Percentiles rank a stretch among this genome's conserved stretches.
phyloP scores from a whole-genome alignment of 192 early-diverging fungal genomes.

The Mortierella hygrophila region DNA sequence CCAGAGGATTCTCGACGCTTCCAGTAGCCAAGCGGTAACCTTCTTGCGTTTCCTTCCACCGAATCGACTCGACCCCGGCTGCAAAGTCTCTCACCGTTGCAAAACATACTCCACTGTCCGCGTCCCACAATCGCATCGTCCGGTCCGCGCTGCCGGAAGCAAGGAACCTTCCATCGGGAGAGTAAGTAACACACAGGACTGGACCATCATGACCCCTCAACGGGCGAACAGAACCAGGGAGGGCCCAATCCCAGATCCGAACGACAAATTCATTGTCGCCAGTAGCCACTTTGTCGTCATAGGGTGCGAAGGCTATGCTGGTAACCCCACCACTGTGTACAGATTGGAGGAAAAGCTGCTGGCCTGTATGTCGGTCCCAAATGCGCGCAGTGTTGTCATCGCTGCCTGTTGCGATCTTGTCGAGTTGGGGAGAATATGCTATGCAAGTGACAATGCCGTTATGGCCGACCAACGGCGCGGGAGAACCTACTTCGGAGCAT shows the following conservation, averaged over 20 bases:
- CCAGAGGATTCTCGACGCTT: background rate
- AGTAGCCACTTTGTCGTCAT: background rate
- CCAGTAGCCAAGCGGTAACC: background rate
- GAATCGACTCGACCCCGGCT: background rate
- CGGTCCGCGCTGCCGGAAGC: background rate
- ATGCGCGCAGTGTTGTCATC: background rate
- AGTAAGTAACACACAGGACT: background rate
- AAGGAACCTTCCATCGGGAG: background rate
- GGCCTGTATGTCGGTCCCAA: background rate
- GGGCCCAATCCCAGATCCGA: background rate
- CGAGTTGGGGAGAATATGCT: background rate
- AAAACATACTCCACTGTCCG: background rate
- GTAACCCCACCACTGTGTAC: background rate
- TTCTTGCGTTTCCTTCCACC: background rate
- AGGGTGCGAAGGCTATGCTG: background rate
- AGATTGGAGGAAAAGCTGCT: background rate
- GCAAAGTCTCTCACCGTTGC: background rate
- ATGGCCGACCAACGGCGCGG: background rate
- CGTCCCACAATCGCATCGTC: background rate
- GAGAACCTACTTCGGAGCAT: background rate
- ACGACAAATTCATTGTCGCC: background rate
- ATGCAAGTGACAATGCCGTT: background rate
- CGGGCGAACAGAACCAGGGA: background rate
- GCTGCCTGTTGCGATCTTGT: background rate
- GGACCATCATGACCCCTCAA: background rate